Conservation (phyloP, 75 land plant species). For the Adiantum capillusveneris region DNA sequence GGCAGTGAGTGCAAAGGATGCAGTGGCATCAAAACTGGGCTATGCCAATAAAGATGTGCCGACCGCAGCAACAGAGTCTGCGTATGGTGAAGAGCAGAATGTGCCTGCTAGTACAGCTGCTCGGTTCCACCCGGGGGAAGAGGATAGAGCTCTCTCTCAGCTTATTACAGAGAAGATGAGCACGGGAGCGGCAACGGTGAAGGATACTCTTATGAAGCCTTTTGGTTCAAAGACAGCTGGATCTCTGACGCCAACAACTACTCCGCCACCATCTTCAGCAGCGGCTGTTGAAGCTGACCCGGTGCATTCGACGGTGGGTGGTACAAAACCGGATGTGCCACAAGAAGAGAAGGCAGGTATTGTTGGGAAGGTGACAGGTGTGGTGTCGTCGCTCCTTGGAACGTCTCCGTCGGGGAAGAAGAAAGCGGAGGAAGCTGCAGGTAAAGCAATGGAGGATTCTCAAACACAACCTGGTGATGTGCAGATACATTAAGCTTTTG, state of each 20-base stretch:
- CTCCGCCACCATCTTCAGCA: neutral
- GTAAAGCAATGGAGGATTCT: too few species aligned
- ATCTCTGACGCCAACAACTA: too few species aligned
- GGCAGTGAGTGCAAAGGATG: neutral
- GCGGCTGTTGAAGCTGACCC: neutral
- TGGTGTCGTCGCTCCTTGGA: too few species aligned
- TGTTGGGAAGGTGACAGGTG: neutral
- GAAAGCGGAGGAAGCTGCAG: too few species aligned
- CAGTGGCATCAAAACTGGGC: neutral
- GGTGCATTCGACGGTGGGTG: neutral
- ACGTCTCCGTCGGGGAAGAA: too few species aligned
- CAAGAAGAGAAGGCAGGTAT: neutral
- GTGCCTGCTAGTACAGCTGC: neutral
- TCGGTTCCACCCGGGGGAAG: slow-evolving; percentile 6
- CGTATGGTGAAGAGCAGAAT: too few species aligned
- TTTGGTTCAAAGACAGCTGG: too few species aligned
- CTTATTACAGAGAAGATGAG: slow-evolving; percentile 10
- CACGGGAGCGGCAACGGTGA: slow-evolving; percentile 5
- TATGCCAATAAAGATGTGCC: too few species aligned
- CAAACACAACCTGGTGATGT: too few species aligned
- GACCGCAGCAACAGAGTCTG: too few species aligned
- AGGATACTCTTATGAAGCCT: neutral
- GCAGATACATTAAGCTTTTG: too few species aligned
- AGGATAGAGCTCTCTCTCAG: slow-evolving; percentile 14
- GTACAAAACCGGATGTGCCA: neutral